A percentile compares a stretch with the other conserved stretches of the same genome.
Evolutionary conservation across 1,284 basidiomycete species (phyloP).

Genomic region (Ustilago loliicola): DNA sequence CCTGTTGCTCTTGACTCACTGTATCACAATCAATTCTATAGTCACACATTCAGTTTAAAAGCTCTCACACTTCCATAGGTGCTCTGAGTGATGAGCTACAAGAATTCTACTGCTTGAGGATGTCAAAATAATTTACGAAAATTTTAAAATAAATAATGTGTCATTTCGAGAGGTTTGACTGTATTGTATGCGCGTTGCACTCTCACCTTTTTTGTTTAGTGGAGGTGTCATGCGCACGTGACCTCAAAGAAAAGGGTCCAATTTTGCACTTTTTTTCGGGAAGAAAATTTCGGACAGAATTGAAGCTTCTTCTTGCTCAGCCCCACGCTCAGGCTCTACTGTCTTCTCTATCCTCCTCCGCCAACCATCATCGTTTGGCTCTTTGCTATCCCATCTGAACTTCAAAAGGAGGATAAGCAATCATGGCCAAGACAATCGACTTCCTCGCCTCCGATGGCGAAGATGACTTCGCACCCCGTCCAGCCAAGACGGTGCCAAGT

Average conservation of each 20-base stretch:
- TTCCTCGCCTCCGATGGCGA: constrained; percentile 63
- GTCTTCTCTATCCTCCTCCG: neutral
- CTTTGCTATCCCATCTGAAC: neutral
- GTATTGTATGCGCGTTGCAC: neutral
- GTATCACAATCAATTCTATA: too few species aligned
- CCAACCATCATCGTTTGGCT: constrained; percentile 3
- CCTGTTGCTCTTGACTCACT: too few species aligned
- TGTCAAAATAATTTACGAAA: too few species aligned
- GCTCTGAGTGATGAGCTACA: too few species aligned
- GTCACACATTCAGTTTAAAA: too few species aligned
- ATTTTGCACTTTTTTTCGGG: constrained; percentile 7
- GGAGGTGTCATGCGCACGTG: constrained; percentile 19
- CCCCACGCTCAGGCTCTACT: neutral
- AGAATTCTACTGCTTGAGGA: too few species aligned
- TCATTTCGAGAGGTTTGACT: too few species aligned
- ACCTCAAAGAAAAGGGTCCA: constrained; percentile 28
- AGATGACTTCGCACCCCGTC: constrained; percentile 19
- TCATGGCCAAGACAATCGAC: constrained; percentile 60
- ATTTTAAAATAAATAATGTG: too few species aligned
- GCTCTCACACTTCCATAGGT: too few species aligned
- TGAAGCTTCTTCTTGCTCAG: constrained; percentile 1
- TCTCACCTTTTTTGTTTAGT: constrained; percentile 5
- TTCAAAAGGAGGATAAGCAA: neutral
- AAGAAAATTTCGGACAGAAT: constrained; percentile 14
- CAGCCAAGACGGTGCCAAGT: constrained; percentile 16